phyloP scores from a whole-genome alignment of 2,329 filamentous ascomycete genomes.

The Fusarium sp. region DNA sequence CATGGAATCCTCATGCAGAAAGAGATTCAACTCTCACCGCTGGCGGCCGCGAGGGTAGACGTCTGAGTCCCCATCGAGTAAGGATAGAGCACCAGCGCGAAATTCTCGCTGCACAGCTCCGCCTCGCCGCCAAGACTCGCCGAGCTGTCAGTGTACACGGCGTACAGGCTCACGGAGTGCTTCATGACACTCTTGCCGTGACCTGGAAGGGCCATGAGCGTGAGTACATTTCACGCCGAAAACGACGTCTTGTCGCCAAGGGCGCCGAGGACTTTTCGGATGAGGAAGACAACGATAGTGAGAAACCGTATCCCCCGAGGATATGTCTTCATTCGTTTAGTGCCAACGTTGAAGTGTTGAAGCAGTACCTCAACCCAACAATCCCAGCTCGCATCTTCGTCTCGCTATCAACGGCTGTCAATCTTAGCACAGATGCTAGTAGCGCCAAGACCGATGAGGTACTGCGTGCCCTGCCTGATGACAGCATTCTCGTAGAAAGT shows the following conservation, averaged over 20 bases:
- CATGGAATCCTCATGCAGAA: conserved; percentile 59
- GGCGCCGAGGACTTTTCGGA: conserved; percentile 61
- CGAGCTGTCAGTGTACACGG: conserved; percentile 77
- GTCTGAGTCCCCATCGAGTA: conserved; percentile 75
- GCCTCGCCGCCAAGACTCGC: conserved; percentile 74
- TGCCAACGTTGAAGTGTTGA: conserved; percentile 78
- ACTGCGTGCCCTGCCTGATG: conserved; percentile 78
- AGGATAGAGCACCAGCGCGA: conserved; percentile 74
- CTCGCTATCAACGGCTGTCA: conserved; percentile 88
- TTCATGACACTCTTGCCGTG: conserved; percentile 73
- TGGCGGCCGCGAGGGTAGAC: conserved; percentile 76
- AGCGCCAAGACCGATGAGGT: conserved; percentile 68
- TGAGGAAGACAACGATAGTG: conserved; percentile 46
- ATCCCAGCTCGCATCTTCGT: conserved; percentile 85
- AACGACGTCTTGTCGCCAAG: conserved; percentile 63
- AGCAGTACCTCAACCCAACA: conserved; percentile 78
- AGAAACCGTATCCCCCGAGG: conserved; percentile 81
- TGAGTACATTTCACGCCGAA: conserved; percentile 68
- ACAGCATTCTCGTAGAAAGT: conserved; percentile 87
- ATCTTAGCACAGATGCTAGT: conserved; percentile 69
- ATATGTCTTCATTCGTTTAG: conserved; percentile 97
- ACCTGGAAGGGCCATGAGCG: conserved; percentile 79
- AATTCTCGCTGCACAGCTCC: conserved; percentile 76
- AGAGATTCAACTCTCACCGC: conserved; percentile 64
- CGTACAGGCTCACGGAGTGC: conserved; percentile 79